Conservation (phyloP, 768 basidiomycete species). For the Auricularia auricula-judae region DNA sequence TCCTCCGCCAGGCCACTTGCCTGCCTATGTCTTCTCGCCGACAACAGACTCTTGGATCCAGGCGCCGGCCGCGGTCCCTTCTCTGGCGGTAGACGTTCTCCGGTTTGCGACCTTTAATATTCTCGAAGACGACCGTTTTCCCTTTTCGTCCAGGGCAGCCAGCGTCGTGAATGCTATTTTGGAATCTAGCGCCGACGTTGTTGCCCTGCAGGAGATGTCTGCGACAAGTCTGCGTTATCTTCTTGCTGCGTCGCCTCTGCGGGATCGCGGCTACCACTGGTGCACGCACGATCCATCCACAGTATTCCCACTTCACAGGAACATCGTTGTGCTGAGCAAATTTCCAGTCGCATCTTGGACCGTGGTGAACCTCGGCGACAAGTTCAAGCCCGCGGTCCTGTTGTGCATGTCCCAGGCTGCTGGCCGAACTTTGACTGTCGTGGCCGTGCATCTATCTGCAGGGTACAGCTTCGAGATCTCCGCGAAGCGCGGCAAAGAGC, state of each 20-base stretch:
- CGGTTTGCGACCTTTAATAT: conserved; percentile 14
- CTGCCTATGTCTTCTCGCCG: conserved; percentile 4
- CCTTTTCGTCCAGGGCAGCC: conserved; percentile 3
- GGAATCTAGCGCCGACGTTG: conserved; percentile 9
- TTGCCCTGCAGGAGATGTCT: conserved; percentile 14
- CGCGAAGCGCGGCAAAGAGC: conserved; percentile 10
- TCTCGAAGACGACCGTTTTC: conserved; percentile 11
- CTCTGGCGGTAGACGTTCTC: background rate
- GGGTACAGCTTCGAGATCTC: conserved; percentile 6
- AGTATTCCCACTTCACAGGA: conserved; percentile 11
- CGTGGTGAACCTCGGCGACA: conserved; percentile 6
- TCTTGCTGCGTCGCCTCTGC: conserved; percentile 3
- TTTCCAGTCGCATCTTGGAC: conserved; percentile 8
- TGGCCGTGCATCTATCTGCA: conserved; percentile 13
- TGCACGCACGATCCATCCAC: conserved; percentile 7
- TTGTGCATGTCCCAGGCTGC: background rate
- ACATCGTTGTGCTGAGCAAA: conserved; percentile 11
- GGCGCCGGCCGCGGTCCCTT: background rate
- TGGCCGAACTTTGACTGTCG: conserved; percentile 7
- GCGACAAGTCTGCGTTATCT: conserved; percentile 7
- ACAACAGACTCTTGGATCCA: conserved; percentile 2
- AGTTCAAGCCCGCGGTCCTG: conserved; percentile 11
- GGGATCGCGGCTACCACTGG: conserved; percentile 3
- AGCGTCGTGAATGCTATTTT: conserved; percentile 7
- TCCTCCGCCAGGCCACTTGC: background rate